Percentiles rank a stretch among this genome's conserved stretches.
Conservation (phyloP, 257 asterid species). For the Penstemon newberryi region DNA sequence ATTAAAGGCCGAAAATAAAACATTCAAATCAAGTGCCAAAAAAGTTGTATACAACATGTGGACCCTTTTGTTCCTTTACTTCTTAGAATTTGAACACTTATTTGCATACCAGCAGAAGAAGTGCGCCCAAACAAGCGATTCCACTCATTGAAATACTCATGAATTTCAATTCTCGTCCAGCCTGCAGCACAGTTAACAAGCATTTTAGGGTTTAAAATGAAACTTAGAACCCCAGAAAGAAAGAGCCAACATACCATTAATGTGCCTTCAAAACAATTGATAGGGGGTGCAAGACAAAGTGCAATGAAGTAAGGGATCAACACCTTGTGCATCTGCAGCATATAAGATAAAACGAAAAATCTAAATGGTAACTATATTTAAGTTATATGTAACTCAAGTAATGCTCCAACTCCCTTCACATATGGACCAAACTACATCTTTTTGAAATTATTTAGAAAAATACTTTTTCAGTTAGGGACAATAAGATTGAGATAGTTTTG, state of each 20-base stretch:
- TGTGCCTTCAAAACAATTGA: slow-evolving; percentile 84
- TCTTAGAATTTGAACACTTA: neutral
- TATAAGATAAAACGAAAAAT: slow-evolving; percentile 13
- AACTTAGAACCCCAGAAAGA: slow-evolving; percentile 1
- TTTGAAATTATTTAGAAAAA: neutral
- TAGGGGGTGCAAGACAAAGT: slow-evolving; percentile 64
- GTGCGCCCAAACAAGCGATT: slow-evolving; percentile 52
- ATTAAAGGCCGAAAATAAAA: neutral
- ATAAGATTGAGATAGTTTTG: neutral
- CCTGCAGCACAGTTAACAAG: slow-evolving; percentile 51
- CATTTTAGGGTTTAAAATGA: slow-evolving; percentile 5
- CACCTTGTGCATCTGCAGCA: slow-evolving; percentile 74
- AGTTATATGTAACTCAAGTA: neutral
- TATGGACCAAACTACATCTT: neutral
- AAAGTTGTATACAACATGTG: neutral
- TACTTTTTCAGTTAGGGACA: neutral
- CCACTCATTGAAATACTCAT: slow-evolving; percentile 62
- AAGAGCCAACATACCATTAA: slow-evolving; percentile 46
- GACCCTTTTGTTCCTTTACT: neutral
- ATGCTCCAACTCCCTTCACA: neutral
- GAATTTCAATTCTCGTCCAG: slow-evolving; percentile 80
- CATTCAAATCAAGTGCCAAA: neutral
- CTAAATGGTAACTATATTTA: neutral
- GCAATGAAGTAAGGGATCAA: slow-evolving; percentile 69
- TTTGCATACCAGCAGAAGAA: slow-evolving; percentile 55